A percentile compares a stretch with the other conserved stretches of the same genome.
Evolutionary conservation across 805 yeast species (phyloP).

Genomic region (Monosporozyma aerobia): DNA sequence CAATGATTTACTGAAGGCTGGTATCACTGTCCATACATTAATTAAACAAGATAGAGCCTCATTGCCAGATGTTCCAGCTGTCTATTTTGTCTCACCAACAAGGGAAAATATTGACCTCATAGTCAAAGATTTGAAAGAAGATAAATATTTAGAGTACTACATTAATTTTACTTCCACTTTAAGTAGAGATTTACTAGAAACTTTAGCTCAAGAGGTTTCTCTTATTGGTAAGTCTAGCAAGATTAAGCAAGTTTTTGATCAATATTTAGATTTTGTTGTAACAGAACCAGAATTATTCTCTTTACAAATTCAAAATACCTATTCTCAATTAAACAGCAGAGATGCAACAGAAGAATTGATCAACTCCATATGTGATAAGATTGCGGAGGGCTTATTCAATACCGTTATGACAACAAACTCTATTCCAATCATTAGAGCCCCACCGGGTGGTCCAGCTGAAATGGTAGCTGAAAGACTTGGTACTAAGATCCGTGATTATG

Average conservation of each 20-base stretch:
- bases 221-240: conserved; percentile 57
- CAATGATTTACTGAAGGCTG: conserved; percentile 80
- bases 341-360: conserved; percentile 66
- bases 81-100: conserved; percentile 87
- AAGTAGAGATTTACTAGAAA: conserved; percentile 72
- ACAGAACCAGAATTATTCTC: conserved; percentile 89
- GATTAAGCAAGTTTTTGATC: conserved; percentile 87
- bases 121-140: conserved; percentile 61
- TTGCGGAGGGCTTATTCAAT: conserved; percentile 76
- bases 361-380: conserved; percentile 52
- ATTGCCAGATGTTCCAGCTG: conserved; percentile 88
- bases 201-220: conserved; percentile 77
- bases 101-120: conserved; percentile 61
- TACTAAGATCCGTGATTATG: conserved; percentile 73
- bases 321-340: conserved; percentile 62
- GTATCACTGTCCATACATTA: conserved; percentile 82
- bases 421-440: conserved; percentile 85
- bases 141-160: conserved; percentile 69
- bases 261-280: conserved; percentile 82
- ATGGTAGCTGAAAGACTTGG: conserved; percentile 84
- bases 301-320: conserved; percentile 57
- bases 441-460: conserved; percentile 92
- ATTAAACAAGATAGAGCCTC: conserved; percentile 67
- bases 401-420: conserved; percentile 66
- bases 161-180: conserved; percentile 81